These are phyloP conservation scores for Skeletonema marinoi DNA, from an alignment of 108 stramenopile species.

Conservation along the genomic window DNA sequence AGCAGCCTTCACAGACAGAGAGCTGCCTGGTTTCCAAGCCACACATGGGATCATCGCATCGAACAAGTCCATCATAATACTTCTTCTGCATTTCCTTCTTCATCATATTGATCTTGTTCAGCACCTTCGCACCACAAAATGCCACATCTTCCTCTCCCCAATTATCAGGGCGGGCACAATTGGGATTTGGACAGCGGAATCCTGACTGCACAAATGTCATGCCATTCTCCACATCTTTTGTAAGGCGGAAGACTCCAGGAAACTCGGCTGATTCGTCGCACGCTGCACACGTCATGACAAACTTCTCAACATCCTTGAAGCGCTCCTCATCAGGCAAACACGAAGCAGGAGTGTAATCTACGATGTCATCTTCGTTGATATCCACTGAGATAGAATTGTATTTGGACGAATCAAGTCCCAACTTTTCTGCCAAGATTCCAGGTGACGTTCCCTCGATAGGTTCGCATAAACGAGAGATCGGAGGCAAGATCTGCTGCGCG, in stretches of 20 bases:
- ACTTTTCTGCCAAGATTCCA: conserved; percentile 70
- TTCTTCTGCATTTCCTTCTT: conserved; percentile 45
- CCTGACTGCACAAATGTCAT: conserved; percentile 56
- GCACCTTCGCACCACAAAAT: conserved; percentile 60
- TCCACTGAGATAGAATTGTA: conserved; percentile 53
- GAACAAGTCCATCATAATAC: conserved; percentile 70
- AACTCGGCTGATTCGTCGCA: conserved; percentile 66
- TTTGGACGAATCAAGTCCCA: conserved; percentile 77
- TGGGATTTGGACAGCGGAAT: conserved; percentile 45
- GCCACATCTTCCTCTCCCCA: conserved; percentile 67
- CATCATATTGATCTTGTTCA: conserved; percentile 58
- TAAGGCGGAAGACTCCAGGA: conserved; percentile 62
- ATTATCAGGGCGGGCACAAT: conserved; percentile 56
- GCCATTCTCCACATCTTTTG: conserved; percentile 44
- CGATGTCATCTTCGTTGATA: conserved; percentile 72
- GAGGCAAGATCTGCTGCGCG: conserved; percentile 96
- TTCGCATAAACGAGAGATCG: conserved; percentile 96
- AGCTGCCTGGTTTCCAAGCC: conserved; percentile 78
- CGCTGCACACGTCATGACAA: conserved; percentile 61
- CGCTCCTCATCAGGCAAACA: conserved; percentile 76
- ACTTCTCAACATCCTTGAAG: conserved; percentile 82
- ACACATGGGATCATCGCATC: conserved; percentile 86
- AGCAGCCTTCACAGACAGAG: conserved; percentile 73
- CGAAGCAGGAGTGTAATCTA: conserved; percentile 82
- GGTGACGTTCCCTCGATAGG: conserved; percentile 95